A percentile compares a stretch with the other conserved stretches of the same genome.
Evolutionary conservation across 306 rosid genomes (phyloP).

Genomic region (Macrotyloma uniflorum): DNA sequence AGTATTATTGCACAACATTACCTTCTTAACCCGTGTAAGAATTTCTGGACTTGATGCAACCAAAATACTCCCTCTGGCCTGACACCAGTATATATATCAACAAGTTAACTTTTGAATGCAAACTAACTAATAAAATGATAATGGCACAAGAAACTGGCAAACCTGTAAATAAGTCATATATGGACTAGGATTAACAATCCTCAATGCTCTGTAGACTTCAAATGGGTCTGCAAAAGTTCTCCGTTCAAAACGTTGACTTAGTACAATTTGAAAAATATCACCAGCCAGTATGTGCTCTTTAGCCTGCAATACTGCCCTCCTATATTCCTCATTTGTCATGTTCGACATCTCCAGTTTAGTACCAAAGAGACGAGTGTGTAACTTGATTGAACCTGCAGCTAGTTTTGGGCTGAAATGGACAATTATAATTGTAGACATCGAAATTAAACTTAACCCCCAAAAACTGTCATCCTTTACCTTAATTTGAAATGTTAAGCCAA

Average conservation of each 20-base stretch:
- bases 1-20: conserved; percentile 32
- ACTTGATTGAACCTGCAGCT: conserved; percentile 83
- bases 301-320: conserved; percentile 79
- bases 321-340: conserved; percentile 84
- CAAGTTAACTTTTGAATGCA: conserved; percentile 26
- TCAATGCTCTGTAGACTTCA: conserved; percentile 89
- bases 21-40: conserved; percentile 94
- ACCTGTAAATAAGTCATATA: conserved; percentile 98
- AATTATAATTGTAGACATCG: conserved; percentile 28
- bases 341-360: conserved; percentile 72
- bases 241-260: conserved; percentile 93
- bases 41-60: conserved; percentile 99
- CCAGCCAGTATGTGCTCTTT: conserved; percentile 97
- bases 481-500: conserved; percentile 13
- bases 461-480: neutral
- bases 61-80: conserved; percentile 95
- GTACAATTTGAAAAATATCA: conserved; percentile 93
- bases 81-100: conserved; percentile 36
- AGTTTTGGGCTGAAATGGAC: conserved; percentile 87
- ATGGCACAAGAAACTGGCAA: conserved; percentile 30
- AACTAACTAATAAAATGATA: neutral
- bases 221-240: conserved; percentile 99
- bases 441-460: conserved; percentile 32
- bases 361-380: conserved; percentile 68
- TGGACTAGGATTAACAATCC: conserved; percentile 97